phyloP scores from a whole-genome alignment of 2,329 filamentous ascomycete species.

The Fusarium lyarnte region DNA sequence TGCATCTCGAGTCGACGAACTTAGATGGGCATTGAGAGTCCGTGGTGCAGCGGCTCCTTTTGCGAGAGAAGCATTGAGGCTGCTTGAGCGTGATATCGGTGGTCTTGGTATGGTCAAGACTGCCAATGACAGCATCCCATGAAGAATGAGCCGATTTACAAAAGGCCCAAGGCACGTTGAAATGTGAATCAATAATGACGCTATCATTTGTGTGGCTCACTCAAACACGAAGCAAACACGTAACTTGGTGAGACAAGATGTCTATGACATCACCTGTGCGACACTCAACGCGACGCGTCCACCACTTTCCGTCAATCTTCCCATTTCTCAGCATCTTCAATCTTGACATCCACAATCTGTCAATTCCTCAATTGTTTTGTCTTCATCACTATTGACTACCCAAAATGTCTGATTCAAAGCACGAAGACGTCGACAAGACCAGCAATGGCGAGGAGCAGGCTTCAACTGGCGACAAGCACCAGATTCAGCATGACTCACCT shows the following conservation, averaged over 20 bases:
- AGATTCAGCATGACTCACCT: conserved; percentile 40
- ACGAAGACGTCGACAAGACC: conserved; percentile 5
- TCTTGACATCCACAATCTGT: neutral
- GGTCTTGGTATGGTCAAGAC: conserved; percentile 42
- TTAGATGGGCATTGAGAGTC: conserved; percentile 55
- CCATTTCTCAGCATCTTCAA: neutral
- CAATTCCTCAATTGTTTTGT: neutral
- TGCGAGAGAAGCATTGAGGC: conserved; percentile 51
- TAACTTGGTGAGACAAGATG: neutral
- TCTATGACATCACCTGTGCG: conserved; percentile 41
- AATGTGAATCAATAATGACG: neutral
- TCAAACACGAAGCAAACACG: conserved; percentile 22
- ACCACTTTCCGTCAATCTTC: neutral
- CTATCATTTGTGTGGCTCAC: conserved; percentile 4
- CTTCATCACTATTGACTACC: neutral
- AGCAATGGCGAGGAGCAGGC: conserved; percentile 16
- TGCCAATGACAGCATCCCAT: conserved; percentile 22
- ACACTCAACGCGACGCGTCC: conserved; percentile 31
- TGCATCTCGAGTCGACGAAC: conserved; percentile 51
- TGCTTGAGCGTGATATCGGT: conserved; percentile 50
- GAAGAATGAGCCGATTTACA: neutral
- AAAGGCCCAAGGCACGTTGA: neutral
- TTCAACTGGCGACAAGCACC: conserved; percentile 43
- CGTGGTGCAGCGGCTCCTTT: conserved; percentile 52
- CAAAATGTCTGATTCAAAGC: conserved; percentile 25